Base-by-base conservation (phyloP, 2,329 filamentous ascomycete genomes). In the Pseudocercospora macadamiae region DNA sequence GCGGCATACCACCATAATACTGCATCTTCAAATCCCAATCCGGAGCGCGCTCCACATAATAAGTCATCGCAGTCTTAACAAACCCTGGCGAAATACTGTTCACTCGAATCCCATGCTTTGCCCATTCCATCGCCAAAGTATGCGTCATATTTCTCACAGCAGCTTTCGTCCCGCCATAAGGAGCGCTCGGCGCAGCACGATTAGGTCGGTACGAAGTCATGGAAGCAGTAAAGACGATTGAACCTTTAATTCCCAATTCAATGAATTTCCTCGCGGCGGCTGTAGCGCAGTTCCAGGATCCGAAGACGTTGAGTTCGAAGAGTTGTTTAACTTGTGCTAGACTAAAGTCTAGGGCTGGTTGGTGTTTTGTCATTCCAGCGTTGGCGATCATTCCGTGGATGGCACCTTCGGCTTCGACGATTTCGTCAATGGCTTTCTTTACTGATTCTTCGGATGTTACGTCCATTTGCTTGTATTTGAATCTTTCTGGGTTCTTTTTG, bases 1-100 rank as follows among this genome's bases (percentile, higher is more conserved):
- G 71, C 3, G 80, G 79, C 72, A 84, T 81, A 1, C 80, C 81
- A 7, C 81, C 80, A 64, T 83, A 83, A 65, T 83, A 83, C 68
- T 81, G 77, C 64, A 83, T 74, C 71, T 83, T 80, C 60, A 79
- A 68, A 48, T 81, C 77, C 78, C 79, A 83, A 60, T 83, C 81
- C 0, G 76, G 74, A 51, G 79, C 76, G 51, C 75, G 74, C 18
- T 80, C 78, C 3, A 82, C 76, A 67, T 76, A 82, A 65, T 81
- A 80, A 2, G 77, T 80, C 78, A 80, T 80, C 2, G 72, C 74
- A 5, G 70, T 73, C 55, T 61, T 65, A n/a, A 73, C 71, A 44
- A 70, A 71, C 8, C 71, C 76, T 1, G 75, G 70, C 44, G 64
- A 68, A 47, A 73, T 67, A 32, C 64, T 67, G 62, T 73, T 73